Conservation (phyloP, 2,329 filamentous ascomycete species). For the Thelonectria discophora region DNA sequence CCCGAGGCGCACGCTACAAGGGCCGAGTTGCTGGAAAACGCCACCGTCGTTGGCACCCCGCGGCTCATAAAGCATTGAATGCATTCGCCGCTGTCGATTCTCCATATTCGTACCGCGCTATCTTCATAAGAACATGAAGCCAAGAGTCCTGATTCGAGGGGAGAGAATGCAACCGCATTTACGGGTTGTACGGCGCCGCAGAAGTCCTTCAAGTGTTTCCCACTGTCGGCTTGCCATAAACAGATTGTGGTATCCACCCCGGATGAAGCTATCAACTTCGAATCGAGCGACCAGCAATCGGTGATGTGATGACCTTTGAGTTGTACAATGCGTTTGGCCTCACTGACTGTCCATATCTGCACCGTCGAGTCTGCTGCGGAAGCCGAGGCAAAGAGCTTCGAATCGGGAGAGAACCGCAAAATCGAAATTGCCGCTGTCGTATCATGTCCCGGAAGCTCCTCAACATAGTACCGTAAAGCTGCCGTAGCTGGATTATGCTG, state of each 20-base stretch:
- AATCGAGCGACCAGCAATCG: background rate
- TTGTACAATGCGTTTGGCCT: background rate
- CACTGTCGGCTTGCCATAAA: background rate
- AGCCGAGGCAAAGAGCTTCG: background rate
- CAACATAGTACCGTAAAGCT: background rate
- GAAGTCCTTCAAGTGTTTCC: background rate
- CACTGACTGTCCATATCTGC: background rate
- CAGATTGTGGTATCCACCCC: background rate
- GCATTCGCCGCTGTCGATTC: background rate
- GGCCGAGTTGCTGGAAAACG: background rate
- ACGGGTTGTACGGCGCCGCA: background rate
- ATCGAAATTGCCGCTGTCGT: background rate
- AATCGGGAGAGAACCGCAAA: background rate
- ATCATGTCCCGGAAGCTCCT: background rate
- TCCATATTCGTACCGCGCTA: background rate
- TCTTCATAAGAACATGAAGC: background rate
- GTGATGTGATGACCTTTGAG: background rate
- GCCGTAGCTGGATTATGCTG: background rate
- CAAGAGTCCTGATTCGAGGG: background rate
- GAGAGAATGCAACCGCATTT: background rate
- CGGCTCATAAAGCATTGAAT: background rate
- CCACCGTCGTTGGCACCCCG: background rate
- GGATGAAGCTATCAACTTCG: background rate
- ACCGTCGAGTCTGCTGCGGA: background rate
- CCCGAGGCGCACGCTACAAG: background rate